A percentile compares a stretch with the other conserved stretches of the same genome.
phyloP scores from a whole-genome alignment of 805 yeast species.

The Cyberlindnera subsufficiens region DNA sequence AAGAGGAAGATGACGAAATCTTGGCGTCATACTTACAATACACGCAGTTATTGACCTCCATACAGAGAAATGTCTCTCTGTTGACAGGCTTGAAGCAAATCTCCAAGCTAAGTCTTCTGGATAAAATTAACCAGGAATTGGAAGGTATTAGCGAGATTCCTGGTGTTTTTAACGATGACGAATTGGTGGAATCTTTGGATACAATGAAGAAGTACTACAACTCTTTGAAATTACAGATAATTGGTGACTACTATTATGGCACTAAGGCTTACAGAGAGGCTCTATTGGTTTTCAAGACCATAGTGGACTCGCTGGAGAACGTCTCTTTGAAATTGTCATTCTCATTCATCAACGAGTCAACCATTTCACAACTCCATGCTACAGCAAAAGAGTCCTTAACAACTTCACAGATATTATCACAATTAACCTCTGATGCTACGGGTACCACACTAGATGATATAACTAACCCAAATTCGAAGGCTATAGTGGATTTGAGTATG shows the following conservation, averaged over 20 bases:
- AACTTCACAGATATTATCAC: slow-evolving; percentile 42
- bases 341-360: slow-evolving; percentile 32
- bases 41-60: slow-evolving; percentile 55
- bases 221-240: slow-evolving; percentile 34
- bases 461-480: slow-evolving; percentile 19
- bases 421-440: slow-evolving; percentile 29
- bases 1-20: slow-evolving; percentile 57
- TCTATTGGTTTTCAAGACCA: slow-evolving; percentile 35
- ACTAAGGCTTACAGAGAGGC: slow-evolving; percentile 40
- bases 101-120: slow-evolving; percentile 31
- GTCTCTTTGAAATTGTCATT: slow-evolving; percentile 14
- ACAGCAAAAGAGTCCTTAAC: slow-evolving; percentile 15
- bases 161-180: slow-evolving; percentile 86
- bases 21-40: slow-evolving; percentile 71
- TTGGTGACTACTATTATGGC: slow-evolving; percentile 41
- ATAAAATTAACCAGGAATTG: slow-evolving; percentile 43
- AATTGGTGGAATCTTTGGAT: slow-evolving; percentile 48
- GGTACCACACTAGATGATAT: slow-evolving; percentile 21
- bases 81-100: slow-evolving; percentile 23
- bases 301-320: slow-evolving; percentile 13
- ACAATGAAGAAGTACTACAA: slow-evolving; percentile 42
- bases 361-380: slow-evolving; percentile 22
- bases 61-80: slow-evolving; percentile 56
- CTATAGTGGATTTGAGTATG: slow-evolving; percentile 25
- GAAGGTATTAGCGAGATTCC: slow-evolving; percentile 71